Conservation (phyloP, 371 early-diverging fungal species). For the Haplosporangium sp. region DNA sequence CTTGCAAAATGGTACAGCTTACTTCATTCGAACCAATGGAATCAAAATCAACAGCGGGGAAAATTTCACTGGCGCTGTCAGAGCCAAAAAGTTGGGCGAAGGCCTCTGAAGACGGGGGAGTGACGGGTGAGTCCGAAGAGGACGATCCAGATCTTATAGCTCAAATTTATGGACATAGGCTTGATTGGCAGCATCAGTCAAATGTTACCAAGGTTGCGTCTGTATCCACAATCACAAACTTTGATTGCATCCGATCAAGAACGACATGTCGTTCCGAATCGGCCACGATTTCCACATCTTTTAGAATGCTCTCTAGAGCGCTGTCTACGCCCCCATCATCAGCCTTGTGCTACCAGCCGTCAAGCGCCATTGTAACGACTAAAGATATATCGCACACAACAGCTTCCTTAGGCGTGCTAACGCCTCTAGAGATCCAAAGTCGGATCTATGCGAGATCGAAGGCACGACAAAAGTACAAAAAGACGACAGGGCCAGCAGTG, state of each 20-base stretch:
- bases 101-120: too few relatives aligned
- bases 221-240: too few relatives aligned
- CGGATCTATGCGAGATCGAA: conserved; percentile 8
- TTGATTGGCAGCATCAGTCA: too few relatives aligned
- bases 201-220: too few relatives aligned
- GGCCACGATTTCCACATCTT: not conserved
- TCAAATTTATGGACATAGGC: too few relatives aligned
- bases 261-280: too few relatives aligned
- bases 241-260: not conserved
- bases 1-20: not conserved
- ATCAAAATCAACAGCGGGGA: not conserved
- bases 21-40: too few relatives aligned
- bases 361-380: conserved; percentile 5
- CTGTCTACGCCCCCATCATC: not conserved
- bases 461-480: not conserved
- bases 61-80: too few relatives aligned
- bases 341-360: not conserved
- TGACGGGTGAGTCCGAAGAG: too few relatives aligned
- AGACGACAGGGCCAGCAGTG: not conserved
- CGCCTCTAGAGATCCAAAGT: conserved; percentile 33
- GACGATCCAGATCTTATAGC: too few relatives aligned
- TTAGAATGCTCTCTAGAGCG: not conserved
- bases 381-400: conserved; percentile 26
- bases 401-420: conserved; percentile 24
- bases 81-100: too few relatives aligned